Evolutionary conservation across 1,139 yeast species (phyloP).

Genomic region (Meyerozyma athensensis): DNA sequence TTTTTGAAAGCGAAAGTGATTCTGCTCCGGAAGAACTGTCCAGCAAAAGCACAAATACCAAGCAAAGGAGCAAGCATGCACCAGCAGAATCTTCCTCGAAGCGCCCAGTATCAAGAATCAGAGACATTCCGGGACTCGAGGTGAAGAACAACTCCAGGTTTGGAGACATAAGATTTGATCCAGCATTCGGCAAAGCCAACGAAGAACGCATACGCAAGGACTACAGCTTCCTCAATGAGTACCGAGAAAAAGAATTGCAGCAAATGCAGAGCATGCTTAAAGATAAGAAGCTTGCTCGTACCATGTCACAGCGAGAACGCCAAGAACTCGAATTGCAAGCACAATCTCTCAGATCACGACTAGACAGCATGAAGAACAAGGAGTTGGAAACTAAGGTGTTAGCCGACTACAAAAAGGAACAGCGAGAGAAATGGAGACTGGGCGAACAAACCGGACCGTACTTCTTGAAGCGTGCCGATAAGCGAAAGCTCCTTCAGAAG

Average conservation of each 20-base stretch:
- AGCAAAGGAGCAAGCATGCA: constrained; percentile 63
- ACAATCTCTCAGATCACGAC: constrained; percentile 65
- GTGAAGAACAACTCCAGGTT: constrained; percentile 33
- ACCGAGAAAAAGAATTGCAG: constrained; percentile 65
- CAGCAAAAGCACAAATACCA: constrained; percentile 10
- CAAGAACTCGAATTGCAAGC: constrained; percentile 49
- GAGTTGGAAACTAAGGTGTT: constrained; percentile 71
- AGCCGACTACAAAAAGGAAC: constrained; percentile 46
- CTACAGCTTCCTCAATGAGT: constrained; percentile 81
- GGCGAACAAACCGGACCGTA: constrained; percentile 49
- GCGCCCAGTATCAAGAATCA: constrained; percentile 61
- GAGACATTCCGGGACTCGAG: constrained; percentile 72
- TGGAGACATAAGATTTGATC: constrained; percentile 84
- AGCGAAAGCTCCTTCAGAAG: constrained; percentile 78
- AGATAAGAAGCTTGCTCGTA: constrained; percentile 46
- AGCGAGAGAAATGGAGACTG: constrained; percentile 37
- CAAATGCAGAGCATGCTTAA: constrained; percentile 55
- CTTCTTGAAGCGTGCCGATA: constrained; percentile 75
- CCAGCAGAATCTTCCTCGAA: constrained; percentile 73
- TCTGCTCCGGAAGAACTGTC: constrained; percentile 15
- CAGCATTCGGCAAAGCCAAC: constrained; percentile 84
- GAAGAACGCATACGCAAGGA: constrained; percentile 60
- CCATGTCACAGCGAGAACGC: constrained; percentile 44
- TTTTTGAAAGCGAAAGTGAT: constrained; percentile 14
- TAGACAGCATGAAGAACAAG: constrained; percentile 70